phyloP scores from a whole-genome alignment of 352 stramenopile species.

The Phytophthora sp. region DNA sequence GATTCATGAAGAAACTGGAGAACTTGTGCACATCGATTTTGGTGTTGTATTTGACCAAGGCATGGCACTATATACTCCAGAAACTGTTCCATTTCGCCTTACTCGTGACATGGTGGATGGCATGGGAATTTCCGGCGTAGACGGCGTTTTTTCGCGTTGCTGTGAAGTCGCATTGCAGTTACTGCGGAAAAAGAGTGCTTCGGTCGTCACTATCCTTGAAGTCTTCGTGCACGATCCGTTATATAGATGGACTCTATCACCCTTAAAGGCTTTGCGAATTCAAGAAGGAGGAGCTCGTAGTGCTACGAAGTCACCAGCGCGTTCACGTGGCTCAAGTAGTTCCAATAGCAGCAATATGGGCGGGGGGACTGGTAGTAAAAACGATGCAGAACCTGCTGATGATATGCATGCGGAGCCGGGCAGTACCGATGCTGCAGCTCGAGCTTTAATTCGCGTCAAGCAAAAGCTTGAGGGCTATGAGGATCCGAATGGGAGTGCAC shows the following conservation, averaged over 20 bases:
- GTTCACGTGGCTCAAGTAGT: constrained; percentile 20
- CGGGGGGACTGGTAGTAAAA: constrained; percentile 9
- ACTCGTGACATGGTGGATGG: constrained; percentile 99
- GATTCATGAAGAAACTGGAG: constrained; percentile 96
- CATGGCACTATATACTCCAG: constrained; percentile 93
- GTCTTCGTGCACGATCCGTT: constrained; percentile 99
- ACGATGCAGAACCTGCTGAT: constrained; percentile 19
- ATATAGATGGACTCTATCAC: constrained; percentile 97
- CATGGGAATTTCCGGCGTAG: constrained; percentile 96
- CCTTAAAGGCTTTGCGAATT: constrained; percentile 87
- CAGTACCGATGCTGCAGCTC: constrained; percentile 88
- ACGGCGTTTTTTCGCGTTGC: constrained; percentile 95
- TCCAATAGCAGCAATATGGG: constrained; percentile 21
- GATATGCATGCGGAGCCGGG: constrained; percentile 36
- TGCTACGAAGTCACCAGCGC: constrained; percentile 7
- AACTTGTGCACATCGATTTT: constrained; percentile 99
- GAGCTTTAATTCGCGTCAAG: constrained; percentile 95
- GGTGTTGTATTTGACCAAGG: constrained; percentile 99
- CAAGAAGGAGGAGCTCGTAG: constrained; percentile 54
- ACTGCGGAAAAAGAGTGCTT: constrained; percentile 92
- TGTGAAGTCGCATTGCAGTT: constrained; percentile 94
- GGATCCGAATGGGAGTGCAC: constrained; percentile 95
- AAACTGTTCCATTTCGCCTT: constrained; percentile 99
- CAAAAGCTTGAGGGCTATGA: constrained; percentile 99
- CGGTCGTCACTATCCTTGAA: constrained; percentile 98